phyloP scores from a whole-genome alignment of 2,329 filamentous ascomycete genomes.

The Elsinoe ampelina region DNA sequence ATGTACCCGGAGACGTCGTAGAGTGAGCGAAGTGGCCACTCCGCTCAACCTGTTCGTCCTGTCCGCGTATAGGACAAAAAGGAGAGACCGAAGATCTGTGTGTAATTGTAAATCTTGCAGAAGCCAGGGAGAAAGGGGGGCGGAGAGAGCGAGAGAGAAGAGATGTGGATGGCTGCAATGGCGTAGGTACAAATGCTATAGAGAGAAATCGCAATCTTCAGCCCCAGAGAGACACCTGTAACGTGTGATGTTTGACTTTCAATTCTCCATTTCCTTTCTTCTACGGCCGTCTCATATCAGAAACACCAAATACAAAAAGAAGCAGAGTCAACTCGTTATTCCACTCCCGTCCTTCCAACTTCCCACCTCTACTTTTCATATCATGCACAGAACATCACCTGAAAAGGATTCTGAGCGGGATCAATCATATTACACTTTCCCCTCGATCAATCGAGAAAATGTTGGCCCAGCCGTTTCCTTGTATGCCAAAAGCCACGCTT shows the following conservation, averaged over 20 bases:
- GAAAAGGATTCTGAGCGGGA: not conserved
- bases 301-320: constrained; percentile 8
- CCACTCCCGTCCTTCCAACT: not conserved
- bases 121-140: not conserved
- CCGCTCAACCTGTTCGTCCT: not conserved
- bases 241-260: no score
- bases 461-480: not conserved
- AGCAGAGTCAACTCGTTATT: constrained; percentile 2
- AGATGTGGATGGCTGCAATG: not conserved
- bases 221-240: no score
- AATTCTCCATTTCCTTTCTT: constrained; percentile 10
- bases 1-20: constrained; percentile 58
- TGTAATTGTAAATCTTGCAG: constrained; percentile 6
- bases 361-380: not conserved
- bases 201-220: not conserved
- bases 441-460: not conserved
- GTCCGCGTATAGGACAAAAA: not conserved
- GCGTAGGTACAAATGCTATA: constrained; percentile 13
- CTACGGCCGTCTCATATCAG: constrained; percentile 8
- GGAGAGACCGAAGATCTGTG: not conserved
- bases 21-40: not conserved
- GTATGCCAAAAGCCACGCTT: constrained; percentile 6
- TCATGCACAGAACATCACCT: not conserved
- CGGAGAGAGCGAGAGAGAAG: not conserved
- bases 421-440: constrained; percentile 4